Evolutionary conservation across 2,329 filamentous ascomycete species (phyloP), one percentile per base, ranked within the genome.

Genomic region (Neoscytalidium dimidiatum): DNA sequence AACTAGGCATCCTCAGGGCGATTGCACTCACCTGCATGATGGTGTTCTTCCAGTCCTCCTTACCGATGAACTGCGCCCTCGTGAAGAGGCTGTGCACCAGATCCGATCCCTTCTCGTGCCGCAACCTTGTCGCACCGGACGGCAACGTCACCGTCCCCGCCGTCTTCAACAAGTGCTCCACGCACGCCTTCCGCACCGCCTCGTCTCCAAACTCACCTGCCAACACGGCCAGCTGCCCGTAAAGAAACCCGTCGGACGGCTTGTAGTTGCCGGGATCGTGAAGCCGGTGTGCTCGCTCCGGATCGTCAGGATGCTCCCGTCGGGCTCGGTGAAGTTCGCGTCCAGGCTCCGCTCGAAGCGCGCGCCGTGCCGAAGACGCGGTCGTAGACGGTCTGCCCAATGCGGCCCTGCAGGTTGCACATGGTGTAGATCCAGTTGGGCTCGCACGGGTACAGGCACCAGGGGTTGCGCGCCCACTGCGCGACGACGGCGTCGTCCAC

Each of bases 341-440:
- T 66, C 67, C 11, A 70, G 61, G 1, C 67, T 65, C 1, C 38
- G 14, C 21, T 67, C 43, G 62, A 69, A 71, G 0, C 64, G 65
- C 7, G 66, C 13, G 43, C 14, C 8, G 53, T 67, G 14, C 65
- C 67, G n/a, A 69, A 48, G 5, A 67, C 41, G 14, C 65, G 64
- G 61, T 67, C 67, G 9, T 61, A 56, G 5, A 66, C 48, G 38
- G 68, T 44, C 17, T 68, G 60, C 13, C 68, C 68, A 33, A 46
- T 13, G 4, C 41, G 29, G 9, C 57, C 57, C 13, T 61, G 41
- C 38, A 61, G 29, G 57, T 69, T 70, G 64, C 68, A 69, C 23
- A 69, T 41, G 14, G 67, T 68, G 33, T 70, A 69, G 13, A 68
- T 64, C 68, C 69, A 69, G 43, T 69, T 69, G n/a, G 69, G 69